Evolutionary conservation across 148 eudicot genomes (phyloP).

Genomic region (Talinum fruticosum): DNA sequence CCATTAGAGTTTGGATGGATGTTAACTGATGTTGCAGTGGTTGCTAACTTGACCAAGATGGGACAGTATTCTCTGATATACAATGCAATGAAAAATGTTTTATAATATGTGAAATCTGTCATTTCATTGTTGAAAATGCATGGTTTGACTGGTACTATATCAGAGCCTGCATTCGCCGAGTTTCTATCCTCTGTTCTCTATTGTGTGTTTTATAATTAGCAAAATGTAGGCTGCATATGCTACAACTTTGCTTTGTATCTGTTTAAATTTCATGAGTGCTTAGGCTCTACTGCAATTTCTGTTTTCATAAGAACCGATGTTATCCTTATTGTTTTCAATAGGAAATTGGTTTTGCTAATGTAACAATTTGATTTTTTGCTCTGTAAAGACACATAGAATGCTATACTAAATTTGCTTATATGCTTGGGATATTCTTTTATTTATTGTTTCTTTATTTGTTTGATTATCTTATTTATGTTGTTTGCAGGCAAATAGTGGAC

Average conservation of each 20-base stretch:
- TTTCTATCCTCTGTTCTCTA: neutral
- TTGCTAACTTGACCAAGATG: neutral
- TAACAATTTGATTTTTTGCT: neutral
- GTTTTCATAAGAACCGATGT: neutral
- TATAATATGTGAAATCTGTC: neutral
- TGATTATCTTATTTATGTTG: neutral
- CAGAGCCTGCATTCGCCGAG: neutral
- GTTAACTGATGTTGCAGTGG: neutral
- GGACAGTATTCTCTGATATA: neutral
- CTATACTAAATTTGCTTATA: neutral
- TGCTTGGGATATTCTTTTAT: neutral
- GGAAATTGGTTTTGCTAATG: neutral
- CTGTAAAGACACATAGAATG: neutral
- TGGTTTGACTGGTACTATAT: neutral
- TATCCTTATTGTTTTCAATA: neutral
- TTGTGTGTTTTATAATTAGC: neutral
- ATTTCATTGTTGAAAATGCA: neutral
- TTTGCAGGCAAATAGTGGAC: conserved; percentile 94
- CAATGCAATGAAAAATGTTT: neutral
- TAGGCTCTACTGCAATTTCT: conserved; percentile 6
- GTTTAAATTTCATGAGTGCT: neutral
- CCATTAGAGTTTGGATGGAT: neutral
- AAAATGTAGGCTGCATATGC: neutral
- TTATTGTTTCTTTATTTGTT: neutral
- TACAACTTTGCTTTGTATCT: neutral